Evolutionary conservation across 139 green algal genomes (phyloP).

Genomic region (Chlorella sp.): DNA sequence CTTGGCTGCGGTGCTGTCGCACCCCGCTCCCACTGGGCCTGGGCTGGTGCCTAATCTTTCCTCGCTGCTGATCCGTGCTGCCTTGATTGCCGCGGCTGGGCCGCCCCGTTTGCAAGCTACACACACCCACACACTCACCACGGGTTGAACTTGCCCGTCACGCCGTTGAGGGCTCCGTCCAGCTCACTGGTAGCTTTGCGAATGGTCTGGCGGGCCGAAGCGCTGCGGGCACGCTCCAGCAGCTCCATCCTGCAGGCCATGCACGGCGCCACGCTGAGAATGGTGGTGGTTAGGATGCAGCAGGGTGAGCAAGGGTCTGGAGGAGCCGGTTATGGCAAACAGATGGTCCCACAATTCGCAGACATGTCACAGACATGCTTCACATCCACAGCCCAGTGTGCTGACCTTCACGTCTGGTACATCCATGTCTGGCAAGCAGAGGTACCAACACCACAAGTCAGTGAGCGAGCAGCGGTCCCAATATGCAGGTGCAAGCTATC

Average conservation of each 20-base stretch:
- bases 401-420: not conserved
- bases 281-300: not conserved
- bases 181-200: not conserved
- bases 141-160: not conserved
- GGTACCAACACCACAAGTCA: not conserved
- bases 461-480: not conserved
- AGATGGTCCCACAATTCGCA: not conserved
- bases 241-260: conserved; percentile 6
- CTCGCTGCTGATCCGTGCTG: too few species aligned
- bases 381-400: not conserved
- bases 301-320: not conserved
- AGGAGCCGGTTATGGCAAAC: not conserved
- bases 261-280: not conserved
- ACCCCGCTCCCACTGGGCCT: too few species aligned
- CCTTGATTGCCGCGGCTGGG: too few species aligned
- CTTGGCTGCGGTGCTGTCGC: too few species aligned
- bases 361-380: not conserved
- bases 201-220: not conserved
- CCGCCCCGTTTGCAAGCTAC: too few species aligned
- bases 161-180: not conserved
- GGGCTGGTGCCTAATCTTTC: too few species aligned
- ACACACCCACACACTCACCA: not conserved
- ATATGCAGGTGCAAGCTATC: not conserved
- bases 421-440: not conserved
- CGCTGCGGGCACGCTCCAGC: not conserved